Evolutionary conservation across 805 yeast species (phyloP).

Genomic region (Torulaspora quercuum): DNA sequence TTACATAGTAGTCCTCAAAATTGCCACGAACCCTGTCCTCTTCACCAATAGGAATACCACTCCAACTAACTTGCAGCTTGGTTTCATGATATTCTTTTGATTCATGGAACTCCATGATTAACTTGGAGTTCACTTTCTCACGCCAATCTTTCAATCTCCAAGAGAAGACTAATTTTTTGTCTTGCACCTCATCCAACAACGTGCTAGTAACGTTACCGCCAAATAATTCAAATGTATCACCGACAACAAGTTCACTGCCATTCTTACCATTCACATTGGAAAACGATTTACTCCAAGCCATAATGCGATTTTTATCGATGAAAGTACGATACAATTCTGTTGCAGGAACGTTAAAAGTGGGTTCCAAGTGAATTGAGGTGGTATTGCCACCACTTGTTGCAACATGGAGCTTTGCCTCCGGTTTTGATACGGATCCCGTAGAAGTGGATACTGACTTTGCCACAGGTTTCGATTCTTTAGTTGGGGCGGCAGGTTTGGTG

Average conservation of each 20-base stretch:
- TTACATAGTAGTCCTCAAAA: slow-evolving; percentile 85
- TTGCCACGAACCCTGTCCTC: slow-evolving; percentile 82
- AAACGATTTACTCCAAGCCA: slow-evolving; percentile 86
- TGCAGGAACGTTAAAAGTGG: slow-evolving; percentile 82
- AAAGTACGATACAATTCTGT: slow-evolving; percentile 79
- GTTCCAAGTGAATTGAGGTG: slow-evolving; percentile 69
- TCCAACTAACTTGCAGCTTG: slow-evolving; percentile 68
- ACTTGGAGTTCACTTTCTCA: slow-evolving; percentile 69
- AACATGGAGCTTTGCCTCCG: slow-evolving; percentile 17
- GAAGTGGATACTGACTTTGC: slow-evolving; percentile 14
- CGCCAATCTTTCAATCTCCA: slow-evolving; percentile 95
- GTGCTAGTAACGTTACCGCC: slow-evolving; percentile 85
- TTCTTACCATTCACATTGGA: slow-evolving; percentile 15
- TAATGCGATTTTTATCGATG: slow-evolving; percentile 68
- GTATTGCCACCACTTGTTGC: slow-evolving; percentile 51
- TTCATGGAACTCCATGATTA: slow-evolving; percentile 58
- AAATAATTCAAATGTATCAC: slow-evolving; percentile 65
- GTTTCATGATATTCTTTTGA: slow-evolving; percentile 82
- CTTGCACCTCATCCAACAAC: slow-evolving; percentile 54
- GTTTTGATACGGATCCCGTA: slow-evolving; percentile 11
- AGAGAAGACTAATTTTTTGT: slow-evolving; percentile 58
- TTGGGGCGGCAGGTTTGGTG: slow-evolving; percentile 15
- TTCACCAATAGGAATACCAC: slow-evolving; percentile 93
- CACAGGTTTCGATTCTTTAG: slow-evolving; percentile 12
- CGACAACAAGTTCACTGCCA: slow-evolving; percentile 49